These are phyloP conservation scores for Cutaneotrichosporon sp. DNA, from an alignment of 1,284 basidiomycete species.

Conservation along the genomic window DNA sequence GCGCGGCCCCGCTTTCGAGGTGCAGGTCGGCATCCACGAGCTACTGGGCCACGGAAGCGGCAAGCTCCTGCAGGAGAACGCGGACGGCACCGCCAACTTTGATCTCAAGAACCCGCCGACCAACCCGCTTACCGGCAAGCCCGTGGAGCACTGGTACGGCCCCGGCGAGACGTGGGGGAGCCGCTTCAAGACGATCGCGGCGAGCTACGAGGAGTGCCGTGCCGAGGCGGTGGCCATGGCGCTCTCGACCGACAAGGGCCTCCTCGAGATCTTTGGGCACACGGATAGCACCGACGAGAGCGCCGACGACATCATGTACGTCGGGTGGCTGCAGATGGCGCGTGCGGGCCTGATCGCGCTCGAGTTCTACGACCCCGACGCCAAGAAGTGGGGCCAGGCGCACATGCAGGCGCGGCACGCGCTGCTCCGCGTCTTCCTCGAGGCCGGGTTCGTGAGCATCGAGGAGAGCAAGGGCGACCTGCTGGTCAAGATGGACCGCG, in stretches of 20 bases:
- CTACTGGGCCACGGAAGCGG: conserved; percentile 26
- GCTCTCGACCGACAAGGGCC: conserved; percentile 20
- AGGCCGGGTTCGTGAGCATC: conserved; percentile 18
- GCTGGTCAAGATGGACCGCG: conserved; percentile 17
- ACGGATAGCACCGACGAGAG: conserved; percentile 16
- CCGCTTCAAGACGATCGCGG: conserved; percentile 19
- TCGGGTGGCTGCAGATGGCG: conserved; percentile 80
- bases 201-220: conserved; percentile 26
- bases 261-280: conserved; percentile 26
- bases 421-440: conserved; percentile 21
- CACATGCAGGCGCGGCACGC: conserved; percentile 66
- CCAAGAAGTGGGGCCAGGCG: conserved; percentile 82
- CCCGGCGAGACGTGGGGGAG: conserved; percentile 26
- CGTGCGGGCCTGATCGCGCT: conserved; percentile 75
- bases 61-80: conserved; percentile 24
- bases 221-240: conserved; percentile 26
- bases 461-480: conserved; percentile 22
- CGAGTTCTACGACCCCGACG: conserved; percentile 77
- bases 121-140: conserved; percentile 24
- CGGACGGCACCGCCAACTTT: conserved; percentile 24
- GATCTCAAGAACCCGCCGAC: conserved; percentile 18
- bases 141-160: conserved; percentile 24
- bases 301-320: conserved; percentile 65
- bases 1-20: conserved; percentile 26
- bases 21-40: conserved; percentile 30